Percentiles rank a stretch among this genome's conserved stretches.
Evolutionary conservation across 371 early-diverging fungal species (phyloP).

Genomic region (Syncephalastrum sp.): DNA sequence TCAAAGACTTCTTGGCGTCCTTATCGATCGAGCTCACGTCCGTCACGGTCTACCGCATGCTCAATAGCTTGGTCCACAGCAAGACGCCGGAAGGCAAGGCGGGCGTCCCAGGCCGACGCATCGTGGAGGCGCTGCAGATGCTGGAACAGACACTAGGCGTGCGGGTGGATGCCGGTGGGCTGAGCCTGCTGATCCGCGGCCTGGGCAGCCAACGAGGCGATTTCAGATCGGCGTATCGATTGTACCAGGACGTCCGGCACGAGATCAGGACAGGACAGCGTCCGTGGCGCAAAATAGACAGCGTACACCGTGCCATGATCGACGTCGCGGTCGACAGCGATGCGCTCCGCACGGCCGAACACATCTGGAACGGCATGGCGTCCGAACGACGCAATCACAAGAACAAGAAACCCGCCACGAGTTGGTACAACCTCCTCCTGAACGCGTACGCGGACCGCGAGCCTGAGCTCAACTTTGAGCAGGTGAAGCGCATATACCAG

Average conservation of each 20-base stretch:
- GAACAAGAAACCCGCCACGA: conserved; percentile 7
- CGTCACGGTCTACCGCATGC: conserved; percentile 23
- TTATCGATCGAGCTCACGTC: conserved; percentile 23
- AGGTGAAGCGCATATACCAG: conserved; percentile 22
- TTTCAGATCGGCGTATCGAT: conserved; percentile 16
- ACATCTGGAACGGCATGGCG: conserved; percentile 33
- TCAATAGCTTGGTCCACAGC: conserved; percentile 13
- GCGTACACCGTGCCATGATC: conserved; percentile 33
- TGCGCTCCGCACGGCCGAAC: conserved; percentile 23
- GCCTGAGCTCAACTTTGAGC: conserved; percentile 30
- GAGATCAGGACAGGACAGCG: conserved; percentile 7
- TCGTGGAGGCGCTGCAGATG: conserved; percentile 12
- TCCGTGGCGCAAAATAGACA: conserved; percentile 2
- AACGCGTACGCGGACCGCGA: conserved; percentile 65
- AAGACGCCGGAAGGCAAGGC: conserved; percentile 8
- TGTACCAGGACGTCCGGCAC: conserved; percentile 27
- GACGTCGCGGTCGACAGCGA: conserved; percentile 30
- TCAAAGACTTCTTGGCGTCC: conserved; percentile 5
- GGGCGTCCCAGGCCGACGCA: conserved; percentile 7
- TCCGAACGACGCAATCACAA: conserved; percentile 10
- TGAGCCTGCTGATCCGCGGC: conserved; percentile 23
- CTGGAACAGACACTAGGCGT: conserved; percentile 28
- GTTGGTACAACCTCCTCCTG: conserved; percentile 74
- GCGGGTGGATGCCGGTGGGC: conserved; percentile 16
- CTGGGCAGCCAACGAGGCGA: conserved; percentile 34